Percentiles rank a stretch among this genome's conserved stretches.
These are phyloP conservation scores for Sisymbrium irio DNA, from an alignment of 345 rosid species.

Conservation along the genomic window DNA sequence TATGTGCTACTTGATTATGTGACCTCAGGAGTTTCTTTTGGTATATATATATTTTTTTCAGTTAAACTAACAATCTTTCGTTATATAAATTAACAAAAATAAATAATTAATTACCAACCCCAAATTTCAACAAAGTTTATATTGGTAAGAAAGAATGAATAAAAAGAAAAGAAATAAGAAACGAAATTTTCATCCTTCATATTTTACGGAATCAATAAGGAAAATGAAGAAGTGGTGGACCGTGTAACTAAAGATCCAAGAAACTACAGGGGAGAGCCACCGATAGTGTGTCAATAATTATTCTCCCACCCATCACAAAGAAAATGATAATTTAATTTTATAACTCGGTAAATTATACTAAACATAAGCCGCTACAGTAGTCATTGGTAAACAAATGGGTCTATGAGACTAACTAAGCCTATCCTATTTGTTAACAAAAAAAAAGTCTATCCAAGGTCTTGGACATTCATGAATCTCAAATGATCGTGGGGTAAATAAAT, in stretches of 20 bases:
- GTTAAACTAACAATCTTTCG: too few species aligned
- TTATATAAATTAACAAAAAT: not conserved
- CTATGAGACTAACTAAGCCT: not conserved
- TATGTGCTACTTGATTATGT: too few species aligned
- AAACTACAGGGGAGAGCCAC: slow-evolving; percentile 21
- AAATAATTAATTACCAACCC: not conserved
- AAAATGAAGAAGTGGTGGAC: slow-evolving; percentile 24
- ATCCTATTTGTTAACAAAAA: not conserved
- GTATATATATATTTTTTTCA: too few species aligned
- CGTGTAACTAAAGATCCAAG: slow-evolving; percentile 18
- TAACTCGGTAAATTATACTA: slow-evolving; percentile 2
- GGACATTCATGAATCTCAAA: not conserved
- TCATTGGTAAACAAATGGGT: not conserved
- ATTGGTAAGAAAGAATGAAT: not conserved
- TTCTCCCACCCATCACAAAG: slow-evolving; percentile 32
- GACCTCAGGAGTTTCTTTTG: too few species aligned
- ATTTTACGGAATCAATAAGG: not conserved
- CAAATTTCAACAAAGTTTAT: not conserved
- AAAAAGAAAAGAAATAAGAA: not conserved
- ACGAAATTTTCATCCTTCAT: not conserved
- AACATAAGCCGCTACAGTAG: not conserved
- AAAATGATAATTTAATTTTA: slow-evolving; percentile 1
- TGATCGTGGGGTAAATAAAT: not conserved
- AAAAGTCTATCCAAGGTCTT: not conserved
- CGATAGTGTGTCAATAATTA: slow-evolving; percentile 30